Evolutionary conservation across 768 basidiomycete genomes (phyloP).

Genomic region (Neoboletus brunneissimus): DNA sequence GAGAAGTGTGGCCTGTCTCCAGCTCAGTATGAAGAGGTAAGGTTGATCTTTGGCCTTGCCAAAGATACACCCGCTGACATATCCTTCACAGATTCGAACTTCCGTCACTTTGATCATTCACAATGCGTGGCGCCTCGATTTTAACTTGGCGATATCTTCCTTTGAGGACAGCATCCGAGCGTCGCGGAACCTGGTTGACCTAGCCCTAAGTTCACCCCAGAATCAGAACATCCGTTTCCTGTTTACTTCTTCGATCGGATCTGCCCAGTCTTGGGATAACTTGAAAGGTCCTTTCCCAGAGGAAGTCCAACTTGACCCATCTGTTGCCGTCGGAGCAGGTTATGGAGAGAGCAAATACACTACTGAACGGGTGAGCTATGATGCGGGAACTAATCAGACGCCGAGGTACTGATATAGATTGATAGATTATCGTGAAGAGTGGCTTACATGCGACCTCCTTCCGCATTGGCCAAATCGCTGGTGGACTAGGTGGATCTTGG

Average conservation of each 20-base stretch:
- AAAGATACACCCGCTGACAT: background rate
- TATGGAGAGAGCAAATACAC: conserved; percentile 49
- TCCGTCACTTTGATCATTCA: conserved; percentile 40
- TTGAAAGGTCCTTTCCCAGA: conserved; percentile 35
- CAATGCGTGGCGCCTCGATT: conserved; percentile 46
- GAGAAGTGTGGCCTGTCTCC: conserved; percentile 31
- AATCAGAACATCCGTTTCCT: conserved; percentile 31
- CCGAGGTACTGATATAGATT: background rate
- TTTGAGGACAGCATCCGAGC: conserved; percentile 42
- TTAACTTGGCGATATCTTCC: conserved; percentile 40
- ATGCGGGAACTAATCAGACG: background rate
- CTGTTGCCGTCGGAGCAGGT: conserved; percentile 38
- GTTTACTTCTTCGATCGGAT: conserved; percentile 42
- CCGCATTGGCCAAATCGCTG: conserved; percentile 47
- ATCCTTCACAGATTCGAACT: conserved; percentile 26
- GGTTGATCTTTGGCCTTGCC: background rate
- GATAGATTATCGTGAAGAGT: conserved; percentile 38
- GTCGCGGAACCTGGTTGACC: conserved; percentile 35
- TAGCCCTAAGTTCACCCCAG: conserved; percentile 31
- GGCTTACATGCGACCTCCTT: conserved; percentile 37
- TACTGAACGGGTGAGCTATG: conserved; percentile 34
- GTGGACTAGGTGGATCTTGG: conserved; percentile 43
- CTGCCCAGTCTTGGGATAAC: conserved; percentile 32
- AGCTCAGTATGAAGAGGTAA: conserved; percentile 19
- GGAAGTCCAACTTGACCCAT: conserved; percentile 30